These are phyloP conservation scores for Mortierella alpina DNA, from an alignment of 192 early-diverging fungal genomes.

Conservation along the genomic window DNA sequence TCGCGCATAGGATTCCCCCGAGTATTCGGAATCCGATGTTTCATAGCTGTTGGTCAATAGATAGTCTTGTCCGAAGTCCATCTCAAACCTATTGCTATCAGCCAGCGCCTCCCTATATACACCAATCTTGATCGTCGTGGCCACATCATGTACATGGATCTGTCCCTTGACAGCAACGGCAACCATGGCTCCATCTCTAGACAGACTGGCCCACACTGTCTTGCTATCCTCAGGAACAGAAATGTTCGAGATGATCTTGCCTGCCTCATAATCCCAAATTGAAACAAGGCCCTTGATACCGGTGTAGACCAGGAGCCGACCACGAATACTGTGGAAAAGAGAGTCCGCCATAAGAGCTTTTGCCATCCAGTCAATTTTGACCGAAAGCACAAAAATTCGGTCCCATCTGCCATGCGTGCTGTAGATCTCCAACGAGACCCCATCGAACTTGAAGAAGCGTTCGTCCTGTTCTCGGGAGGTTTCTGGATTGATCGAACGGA, in stretches of 20 bases:
- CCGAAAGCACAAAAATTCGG: background rate
- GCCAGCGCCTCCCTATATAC: background rate
- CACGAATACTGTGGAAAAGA: slow-evolving; percentile 1
- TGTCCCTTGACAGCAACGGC: background rate
- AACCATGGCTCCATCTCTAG: slow-evolving; percentile 6
- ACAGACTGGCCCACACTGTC: background rate
- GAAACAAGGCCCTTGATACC: background rate
- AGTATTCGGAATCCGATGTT: background rate
- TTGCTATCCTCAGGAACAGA: background rate
- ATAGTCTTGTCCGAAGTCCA: slow-evolving; percentile 9
- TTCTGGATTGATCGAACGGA: background rate
- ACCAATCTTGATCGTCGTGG: slow-evolving; percentile 1
- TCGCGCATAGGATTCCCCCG: background rate
- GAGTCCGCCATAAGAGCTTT: background rate
- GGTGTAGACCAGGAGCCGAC: slow-evolving; percentile 13
- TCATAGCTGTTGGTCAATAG: background rate
- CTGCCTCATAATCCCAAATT: slow-evolving; percentile 15
- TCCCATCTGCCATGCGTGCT: slow-evolving; percentile 1
- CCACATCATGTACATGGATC: slow-evolving; percentile 4
- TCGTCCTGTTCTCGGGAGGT: slow-evolving; percentile 4
- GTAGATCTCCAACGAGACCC: background rate
- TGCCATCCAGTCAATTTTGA: background rate
- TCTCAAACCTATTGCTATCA: background rate
- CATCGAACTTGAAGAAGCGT: slow-evolving; percentile 1
- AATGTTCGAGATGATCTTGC: slow-evolving; percentile 3